A percentile compares a stretch with the other conserved stretches of the same genome.
Evolutionary conservation across 257 asterid genomes (phyloP).

Genomic region (Solanum lignicaule): DNA sequence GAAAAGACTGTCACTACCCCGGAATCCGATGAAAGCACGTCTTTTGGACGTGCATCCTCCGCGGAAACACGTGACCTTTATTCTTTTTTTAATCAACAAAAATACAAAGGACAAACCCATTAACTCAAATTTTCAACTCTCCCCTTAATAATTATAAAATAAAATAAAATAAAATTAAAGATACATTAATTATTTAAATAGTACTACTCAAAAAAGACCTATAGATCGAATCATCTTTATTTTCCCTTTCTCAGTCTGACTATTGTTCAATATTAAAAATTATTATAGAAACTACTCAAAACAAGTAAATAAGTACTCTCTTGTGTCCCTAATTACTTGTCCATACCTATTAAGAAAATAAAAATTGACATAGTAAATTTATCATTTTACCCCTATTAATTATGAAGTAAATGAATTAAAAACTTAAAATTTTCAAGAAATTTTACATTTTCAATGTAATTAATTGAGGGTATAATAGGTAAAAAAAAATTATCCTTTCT

Average conservation of each 20-base stretch:
- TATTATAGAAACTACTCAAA: neutral
- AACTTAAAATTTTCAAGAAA: no score
- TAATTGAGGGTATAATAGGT: no score
- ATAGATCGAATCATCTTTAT: neutral
- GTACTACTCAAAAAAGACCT: neutral
- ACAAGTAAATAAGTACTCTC: no score
- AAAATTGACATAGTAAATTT: no score
- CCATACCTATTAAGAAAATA: no score
- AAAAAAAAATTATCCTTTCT: no score
- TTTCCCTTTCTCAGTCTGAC: neutral
- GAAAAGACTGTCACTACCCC: neutral
- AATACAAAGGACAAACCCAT: neutral
- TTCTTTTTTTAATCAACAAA: neutral
- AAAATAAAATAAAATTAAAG: neutral
- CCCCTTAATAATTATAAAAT: neutral
- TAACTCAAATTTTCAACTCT: neutral
- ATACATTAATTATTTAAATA: neutral
- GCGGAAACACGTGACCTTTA: neutral
- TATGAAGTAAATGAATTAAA: no score
- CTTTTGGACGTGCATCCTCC: conserved; percentile 1
- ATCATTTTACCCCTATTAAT: no score
- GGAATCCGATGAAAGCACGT: conserved; percentile 1
- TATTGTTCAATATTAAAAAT: neutral
- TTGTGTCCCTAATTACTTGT: no score
- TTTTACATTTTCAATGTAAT: no score